These are phyloP conservation scores for Alternaria triticimaculans DNA, from an alignment of 2,329 filamentous ascomycete species.

Conservation along the genomic window DNA sequence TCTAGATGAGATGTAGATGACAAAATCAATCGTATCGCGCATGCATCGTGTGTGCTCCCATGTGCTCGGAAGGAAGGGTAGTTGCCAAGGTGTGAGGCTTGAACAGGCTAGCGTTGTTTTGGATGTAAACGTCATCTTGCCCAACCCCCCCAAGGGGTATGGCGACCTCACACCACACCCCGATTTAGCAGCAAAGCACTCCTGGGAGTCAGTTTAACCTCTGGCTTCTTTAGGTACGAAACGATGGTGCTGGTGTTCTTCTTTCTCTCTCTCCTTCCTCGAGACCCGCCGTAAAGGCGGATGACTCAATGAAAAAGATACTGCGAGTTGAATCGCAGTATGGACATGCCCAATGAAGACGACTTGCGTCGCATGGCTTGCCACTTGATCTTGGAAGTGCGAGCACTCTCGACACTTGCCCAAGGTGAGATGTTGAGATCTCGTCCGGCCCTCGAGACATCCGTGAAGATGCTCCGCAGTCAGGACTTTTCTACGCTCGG, in stretches of 20 bases:
- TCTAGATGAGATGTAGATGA: slow-evolving; percentile 41
- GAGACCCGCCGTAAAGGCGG: neutral
- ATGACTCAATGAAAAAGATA: neutral
- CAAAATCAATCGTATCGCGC: neutral
- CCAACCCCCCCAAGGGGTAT: neutral
- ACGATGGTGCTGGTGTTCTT: neutral
- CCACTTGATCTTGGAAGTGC: neutral
- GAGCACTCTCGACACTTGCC: neutral
- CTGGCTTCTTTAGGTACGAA: too few species aligned
- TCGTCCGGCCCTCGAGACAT: neutral
- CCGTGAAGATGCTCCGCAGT: neutral
- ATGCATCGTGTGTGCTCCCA: neutral
- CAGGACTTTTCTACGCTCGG: neutral
- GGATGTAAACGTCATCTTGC: neutral
- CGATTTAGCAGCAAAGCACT: neutral
- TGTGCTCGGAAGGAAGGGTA: too few species aligned
- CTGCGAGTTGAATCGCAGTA: neutral
- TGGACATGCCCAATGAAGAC: neutral
- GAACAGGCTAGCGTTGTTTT: neutral
- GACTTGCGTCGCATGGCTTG: neutral
- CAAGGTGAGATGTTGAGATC: neutral
- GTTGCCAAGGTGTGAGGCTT: neutral
- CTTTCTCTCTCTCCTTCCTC: neutral
- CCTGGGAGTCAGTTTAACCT: neutral
- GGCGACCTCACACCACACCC: neutral